Conservation (phyloP, 2,329 filamentous ascomycete species). For the Penicillium sclerotigenum region DNA sequence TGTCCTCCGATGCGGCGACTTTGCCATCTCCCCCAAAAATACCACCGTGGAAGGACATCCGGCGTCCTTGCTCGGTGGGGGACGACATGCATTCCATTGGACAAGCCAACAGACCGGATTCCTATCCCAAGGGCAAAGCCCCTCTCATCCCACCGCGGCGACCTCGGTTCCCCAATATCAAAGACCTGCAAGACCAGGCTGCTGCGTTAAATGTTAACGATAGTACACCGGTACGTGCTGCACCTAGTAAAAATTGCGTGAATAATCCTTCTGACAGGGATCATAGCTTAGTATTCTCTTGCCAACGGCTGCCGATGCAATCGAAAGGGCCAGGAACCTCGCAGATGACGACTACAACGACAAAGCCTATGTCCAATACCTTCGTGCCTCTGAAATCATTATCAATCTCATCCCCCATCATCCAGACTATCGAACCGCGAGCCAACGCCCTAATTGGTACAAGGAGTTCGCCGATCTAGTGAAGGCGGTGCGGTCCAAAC, state of each 20-base stretch:
- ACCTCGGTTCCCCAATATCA: slow-evolving; percentile 39
- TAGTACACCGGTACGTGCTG: slow-evolving; percentile 27
- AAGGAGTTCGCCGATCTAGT: slow-evolving; percentile 52
- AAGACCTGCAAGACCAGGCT: slow-evolving; percentile 42
- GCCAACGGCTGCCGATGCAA: slow-evolving; percentile 35
- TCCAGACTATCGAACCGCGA: slow-evolving; percentile 65
- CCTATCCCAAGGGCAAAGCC: slow-evolving; percentile 24
- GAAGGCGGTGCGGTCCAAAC: slow-evolving; percentile 44
- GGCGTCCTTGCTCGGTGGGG: slow-evolving; percentile 27
- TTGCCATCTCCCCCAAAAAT: slow-evolving; percentile 36
- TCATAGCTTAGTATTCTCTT: slow-evolving; percentile 36
- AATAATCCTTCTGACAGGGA: slow-evolving; percentile 20
- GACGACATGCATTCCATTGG: slow-evolving; percentile 29
- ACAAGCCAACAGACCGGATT: slow-evolving; percentile 24
- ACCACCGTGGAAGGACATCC: slow-evolving; percentile 32
- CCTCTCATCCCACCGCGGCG: slow-evolving; percentile 17
- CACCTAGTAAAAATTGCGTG: background rate
- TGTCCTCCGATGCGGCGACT: slow-evolving; percentile 40
- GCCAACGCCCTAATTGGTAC: slow-evolving; percentile 50
- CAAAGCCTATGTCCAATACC: slow-evolving; percentile 76
- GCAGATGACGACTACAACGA: slow-evolving; percentile 53
- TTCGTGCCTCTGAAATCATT: slow-evolving; percentile 75
- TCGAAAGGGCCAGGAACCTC: slow-evolving; percentile 33
- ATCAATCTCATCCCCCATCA: slow-evolving; percentile 74
- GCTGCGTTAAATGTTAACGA: slow-evolving; percentile 34